phyloP scores from a whole-genome alignment of 2,329 filamentous ascomycete genomes.

The Botryotinia narcissicola region DNA sequence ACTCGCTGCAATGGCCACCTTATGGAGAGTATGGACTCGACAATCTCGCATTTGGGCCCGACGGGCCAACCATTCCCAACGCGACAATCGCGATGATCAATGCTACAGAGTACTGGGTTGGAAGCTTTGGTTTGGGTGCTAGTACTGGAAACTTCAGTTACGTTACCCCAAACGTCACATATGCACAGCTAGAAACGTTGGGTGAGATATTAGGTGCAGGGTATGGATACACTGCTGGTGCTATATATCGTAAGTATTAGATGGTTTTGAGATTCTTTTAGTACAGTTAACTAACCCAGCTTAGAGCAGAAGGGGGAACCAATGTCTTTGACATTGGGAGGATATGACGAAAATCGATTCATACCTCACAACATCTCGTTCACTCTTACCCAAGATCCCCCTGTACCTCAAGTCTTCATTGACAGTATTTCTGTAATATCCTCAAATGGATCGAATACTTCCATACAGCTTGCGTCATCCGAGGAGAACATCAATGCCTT shows the following conservation, averaged over 20 bases:
- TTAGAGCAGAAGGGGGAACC: slow-evolving; percentile 46
- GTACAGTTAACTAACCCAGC: slow-evolving; percentile 33
- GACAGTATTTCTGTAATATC: slow-evolving; percentile 32
- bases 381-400: slow-evolving; percentile 49
- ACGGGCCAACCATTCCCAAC: slow-evolving; percentile 41
- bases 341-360: slow-evolving; percentile 64
- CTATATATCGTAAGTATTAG: slow-evolving; percentile 59
- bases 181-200: slow-evolving; percentile 36
- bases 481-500: slow-evolving; percentile 32
- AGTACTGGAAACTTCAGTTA: slow-evolving; percentile 52
- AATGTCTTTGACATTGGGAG: slow-evolving; percentile 64
- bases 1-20: neutral
- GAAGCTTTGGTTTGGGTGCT: slow-evolving; percentile 57
- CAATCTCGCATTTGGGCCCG: slow-evolving; percentile 33
- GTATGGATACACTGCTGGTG: slow-evolving; percentile 74
- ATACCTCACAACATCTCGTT: slow-evolving; percentile 60
- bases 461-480: slow-evolving; percentile 27
- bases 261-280: neutral
- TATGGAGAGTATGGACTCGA: slow-evolving; percentile 63
- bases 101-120: slow-evolving; percentile 54
- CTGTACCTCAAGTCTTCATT: slow-evolving; percentile 41
- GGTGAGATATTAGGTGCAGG: slow-evolving; percentile 58
- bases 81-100: slow-evolving; percentile 48
- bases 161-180: slow-evolving; percentile 37
- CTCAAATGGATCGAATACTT: slow-evolving; percentile 45